Conservation (phyloP, 805 yeast genomes). For the Metschnikowia peoriensis region DNA sequence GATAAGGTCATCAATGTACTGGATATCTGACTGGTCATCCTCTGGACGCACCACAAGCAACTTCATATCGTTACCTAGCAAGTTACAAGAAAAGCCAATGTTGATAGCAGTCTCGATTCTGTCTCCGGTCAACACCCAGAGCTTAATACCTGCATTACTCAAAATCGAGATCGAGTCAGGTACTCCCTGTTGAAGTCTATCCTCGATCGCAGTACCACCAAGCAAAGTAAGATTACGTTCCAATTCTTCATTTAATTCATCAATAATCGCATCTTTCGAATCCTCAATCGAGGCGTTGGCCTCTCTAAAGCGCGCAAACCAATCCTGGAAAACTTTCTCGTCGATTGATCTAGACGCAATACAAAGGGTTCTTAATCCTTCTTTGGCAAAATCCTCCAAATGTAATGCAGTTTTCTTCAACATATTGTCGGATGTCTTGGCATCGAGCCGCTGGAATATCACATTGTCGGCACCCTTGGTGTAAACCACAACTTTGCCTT, state of each 20-base stretch:
- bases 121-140: slow-evolving; percentile 85
- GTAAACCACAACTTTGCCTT: slow-evolving; percentile 44
- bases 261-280: slow-evolving; percentile 58
- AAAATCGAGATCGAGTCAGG: slow-evolving; percentile 68
- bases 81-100: slow-evolving; percentile 76
- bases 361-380: slow-evolving; percentile 76
- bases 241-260: slow-evolving; percentile 53
- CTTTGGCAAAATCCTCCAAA: slow-evolving; percentile 67
- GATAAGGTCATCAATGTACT: slow-evolving; percentile 37
- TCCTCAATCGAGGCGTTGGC: slow-evolving; percentile 56
- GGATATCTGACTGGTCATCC: slow-evolving; percentile 31
- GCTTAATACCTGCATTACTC: slow-evolving; percentile 70
- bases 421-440: slow-evolving; percentile 43
- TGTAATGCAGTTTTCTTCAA: slow-evolving; percentile 59
- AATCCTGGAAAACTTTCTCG: slow-evolving; percentile 43
- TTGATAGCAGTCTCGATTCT: slow-evolving; percentile 81
- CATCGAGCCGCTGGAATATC: slow-evolving; percentile 45
- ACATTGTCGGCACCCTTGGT: slow-evolving; percentile 79
- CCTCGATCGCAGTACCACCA: slow-evolving; percentile 85
- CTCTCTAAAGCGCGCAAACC: slow-evolving; percentile 56
- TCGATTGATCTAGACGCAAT: slow-evolving; percentile 57
- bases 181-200: slow-evolving; percentile 73
- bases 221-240: slow-evolving; percentile 56
- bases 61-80: slow-evolving; percentile 66
- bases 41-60: slow-evolving; percentile 59